Evolutionary conservation across 352 stramenopile species (phyloP).

Genomic region (Pythium dissimile): DNA sequence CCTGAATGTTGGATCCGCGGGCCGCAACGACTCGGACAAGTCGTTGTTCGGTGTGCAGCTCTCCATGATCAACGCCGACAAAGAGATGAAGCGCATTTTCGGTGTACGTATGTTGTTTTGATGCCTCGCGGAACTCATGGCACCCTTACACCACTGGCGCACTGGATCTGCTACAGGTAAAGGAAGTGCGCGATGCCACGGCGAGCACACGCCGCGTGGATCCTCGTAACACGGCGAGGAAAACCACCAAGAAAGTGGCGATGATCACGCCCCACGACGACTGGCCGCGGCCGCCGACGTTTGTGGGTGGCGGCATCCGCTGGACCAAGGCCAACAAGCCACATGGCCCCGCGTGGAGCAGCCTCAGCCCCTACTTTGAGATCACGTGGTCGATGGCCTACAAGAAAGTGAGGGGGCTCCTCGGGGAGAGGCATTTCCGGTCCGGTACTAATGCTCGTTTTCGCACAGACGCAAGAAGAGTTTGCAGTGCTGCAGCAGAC

Average conservation of each 20-base stretch:
- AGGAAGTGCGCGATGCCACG: conserved; percentile 41
- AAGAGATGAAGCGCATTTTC: conserved; percentile 89
- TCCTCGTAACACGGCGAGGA: conserved; percentile 49
- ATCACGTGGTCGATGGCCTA: conserved; percentile 86
- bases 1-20: conserved; percentile 29
- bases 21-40: conserved; percentile 43
- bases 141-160: too few species aligned
- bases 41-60: conserved; percentile 65
- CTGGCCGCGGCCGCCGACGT: conserved; percentile 82
- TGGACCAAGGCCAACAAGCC: conserved; percentile 83
- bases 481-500: conserved; percentile 80
- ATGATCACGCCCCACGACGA: conserved; percentile 77
- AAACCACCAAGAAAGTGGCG: conserved; percentile 69
- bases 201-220: conserved; percentile 42
- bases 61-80: conserved; percentile 78
- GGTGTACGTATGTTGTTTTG: conserved; percentile 47
- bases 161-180: conserved; percentile 48
- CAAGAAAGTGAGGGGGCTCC: conserved; percentile 75
- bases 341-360: conserved; percentile 58
- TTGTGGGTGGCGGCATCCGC: conserved; percentile 81
- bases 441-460: neutral
- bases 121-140: too few species aligned
- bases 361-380: conserved; percentile 75
- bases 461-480: conserved; percentile 62
- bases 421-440: neutral